These are phyloP conservation scores for Pichia heedii DNA, from an alignment of 805 yeast species.

Conservation along the genomic window DNA sequence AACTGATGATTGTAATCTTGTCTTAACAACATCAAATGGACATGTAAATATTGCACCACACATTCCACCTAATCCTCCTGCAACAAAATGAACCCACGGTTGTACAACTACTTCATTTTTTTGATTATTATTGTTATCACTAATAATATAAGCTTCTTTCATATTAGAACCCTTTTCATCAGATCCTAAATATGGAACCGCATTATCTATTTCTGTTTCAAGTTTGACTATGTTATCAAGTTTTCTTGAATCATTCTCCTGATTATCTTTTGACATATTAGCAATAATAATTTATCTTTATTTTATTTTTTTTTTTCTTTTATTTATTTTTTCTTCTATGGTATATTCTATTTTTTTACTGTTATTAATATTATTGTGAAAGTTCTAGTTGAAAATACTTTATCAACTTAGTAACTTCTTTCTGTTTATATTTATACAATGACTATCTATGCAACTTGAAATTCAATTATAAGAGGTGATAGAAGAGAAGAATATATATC, in stretches of 20 bases:
- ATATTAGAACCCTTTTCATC: constrained; percentile 61
- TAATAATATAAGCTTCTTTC: constrained; percentile 29
- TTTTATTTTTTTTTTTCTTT: too few species aligned
- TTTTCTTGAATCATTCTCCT: background rate
- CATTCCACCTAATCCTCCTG: constrained; percentile 95
- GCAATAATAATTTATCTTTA: background rate
- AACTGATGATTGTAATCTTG: constrained; percentile 86
- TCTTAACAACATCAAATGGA: constrained; percentile 94
- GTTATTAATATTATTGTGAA: too few species aligned
- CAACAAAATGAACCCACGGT: constrained; percentile 79
- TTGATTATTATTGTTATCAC: constrained; percentile 11
- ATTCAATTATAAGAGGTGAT: too few species aligned
- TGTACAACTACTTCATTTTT: constrained; percentile 18
- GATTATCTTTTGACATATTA: background rate
- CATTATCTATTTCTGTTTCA: constrained; percentile 27
- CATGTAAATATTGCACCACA: constrained; percentile 91
- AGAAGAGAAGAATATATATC: too few species aligned
- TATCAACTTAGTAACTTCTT: too few species aligned
- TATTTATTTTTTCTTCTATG: too few species aligned
- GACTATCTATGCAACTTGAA: too few species aligned
- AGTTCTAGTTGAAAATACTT: too few species aligned
- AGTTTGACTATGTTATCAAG: background rate
- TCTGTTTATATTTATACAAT: too few species aligned
- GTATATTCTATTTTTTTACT: too few species aligned
- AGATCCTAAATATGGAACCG: constrained; percentile 55